Evolutionary conservation across 139 green algal species (phyloP), one percentile per base, ranked within the genome.

Genomic region (Zygnema cylindricum): DNA sequence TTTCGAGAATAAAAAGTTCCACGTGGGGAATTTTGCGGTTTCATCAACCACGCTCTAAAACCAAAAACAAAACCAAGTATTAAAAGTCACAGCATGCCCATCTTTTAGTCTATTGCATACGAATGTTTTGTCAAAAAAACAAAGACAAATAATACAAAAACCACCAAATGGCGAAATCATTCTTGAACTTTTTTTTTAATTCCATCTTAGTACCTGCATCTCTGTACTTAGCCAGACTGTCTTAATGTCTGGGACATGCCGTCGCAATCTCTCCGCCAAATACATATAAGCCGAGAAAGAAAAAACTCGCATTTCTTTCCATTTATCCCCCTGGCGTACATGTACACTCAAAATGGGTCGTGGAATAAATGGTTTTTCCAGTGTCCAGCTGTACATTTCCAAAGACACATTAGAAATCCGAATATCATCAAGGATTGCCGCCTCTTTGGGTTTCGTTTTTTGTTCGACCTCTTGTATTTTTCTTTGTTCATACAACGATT

Each of bases 311-410:
- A 87, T 87, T 41, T 88, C 83, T 33, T 1, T 33, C 2, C 3
- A 36, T 39, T 88, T 88, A 25, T 88, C 83, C 33, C 83, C 83
- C 42, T 86, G 73, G 3, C 83, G 83, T 38, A 88, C 83, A 69
- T 88, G 83, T 69, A 88, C 30, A 32, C 81, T 87, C 57, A 87
- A 42, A 21, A 87, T 87, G 2, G 81, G 81, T 22, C 81, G 55
- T 22, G 42, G 1, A 2, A 87, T 40, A 55, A 55, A 87, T 32
- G 69, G 81, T 32, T 87, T 55, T n/a, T 42, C 30, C 2, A 11
- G n/a, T 2, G 38, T 33, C 38, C 69, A 30, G 7, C 55, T 35
- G 2, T 38, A 2, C 54, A 1, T 84, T 38, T 32, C 22, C 2
- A 30, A 54, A 38, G 32, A 21, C 30, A 2, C 49, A 25, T 16